Conservation (phyloP, 2,329 filamentous ascomycete species). For the Chaetomium strumarium region DNA sequence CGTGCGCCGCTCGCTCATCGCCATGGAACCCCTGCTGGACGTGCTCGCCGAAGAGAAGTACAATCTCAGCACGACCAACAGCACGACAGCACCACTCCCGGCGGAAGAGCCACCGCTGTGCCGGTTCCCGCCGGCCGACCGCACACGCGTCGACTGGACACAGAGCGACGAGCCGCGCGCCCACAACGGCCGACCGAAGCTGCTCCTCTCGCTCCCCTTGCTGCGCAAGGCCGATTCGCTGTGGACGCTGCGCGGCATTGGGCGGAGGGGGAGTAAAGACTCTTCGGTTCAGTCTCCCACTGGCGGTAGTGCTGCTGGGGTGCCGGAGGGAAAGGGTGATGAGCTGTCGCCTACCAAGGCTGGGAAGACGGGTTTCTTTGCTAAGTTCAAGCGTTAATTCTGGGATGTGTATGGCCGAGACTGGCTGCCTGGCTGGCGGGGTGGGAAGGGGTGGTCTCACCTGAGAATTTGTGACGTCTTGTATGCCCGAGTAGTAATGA, state of each 20-base stretch:
- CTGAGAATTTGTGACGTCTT: background rate
- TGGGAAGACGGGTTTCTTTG: constrained; percentile 36
- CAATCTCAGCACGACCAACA: background rate
- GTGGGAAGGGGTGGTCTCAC: background rate
- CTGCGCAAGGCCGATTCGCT: constrained; percentile 43
- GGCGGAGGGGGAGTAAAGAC: constrained; percentile 32
- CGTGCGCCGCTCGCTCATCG: constrained; percentile 17
- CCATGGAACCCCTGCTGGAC: constrained; percentile 12
- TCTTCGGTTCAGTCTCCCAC: no score
- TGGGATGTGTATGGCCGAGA: no score
- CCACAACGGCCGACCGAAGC: background rate
- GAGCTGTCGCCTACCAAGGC: constrained; percentile 10
- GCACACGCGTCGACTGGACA: constrained; percentile 48
- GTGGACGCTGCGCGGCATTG: constrained; percentile 41
- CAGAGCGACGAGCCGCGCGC: constrained; percentile 45
- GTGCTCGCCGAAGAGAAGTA: background rate
- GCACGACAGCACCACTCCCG: constrained; percentile 27
- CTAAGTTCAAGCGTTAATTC: constrained; percentile 38
- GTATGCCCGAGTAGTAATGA: constrained; percentile 6
- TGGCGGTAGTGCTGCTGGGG: no score
- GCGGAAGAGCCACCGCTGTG: background rate
- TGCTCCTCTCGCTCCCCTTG: constrained; percentile 23
- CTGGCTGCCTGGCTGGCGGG: background rate
- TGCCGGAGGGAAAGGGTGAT: background rate
- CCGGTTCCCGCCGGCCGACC: constrained; percentile 6